Conservation (phyloP, 2,329 filamentous ascomycete genomes). For the Curvularia spicifera region DNA sequence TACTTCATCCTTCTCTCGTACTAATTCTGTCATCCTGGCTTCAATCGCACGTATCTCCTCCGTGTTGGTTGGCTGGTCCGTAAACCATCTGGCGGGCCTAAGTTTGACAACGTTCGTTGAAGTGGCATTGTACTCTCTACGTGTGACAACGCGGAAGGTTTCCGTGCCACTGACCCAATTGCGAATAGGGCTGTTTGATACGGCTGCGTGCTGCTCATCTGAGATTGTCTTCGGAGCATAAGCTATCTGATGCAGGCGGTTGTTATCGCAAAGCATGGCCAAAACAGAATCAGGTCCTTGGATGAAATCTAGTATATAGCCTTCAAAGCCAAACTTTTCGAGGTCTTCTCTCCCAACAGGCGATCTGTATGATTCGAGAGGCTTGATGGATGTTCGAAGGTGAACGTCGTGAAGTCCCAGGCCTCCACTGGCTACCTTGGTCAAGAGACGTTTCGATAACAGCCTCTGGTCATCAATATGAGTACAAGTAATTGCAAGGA, state of each 20-base stretch:
- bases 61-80: constrained; percentile 74
- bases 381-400: constrained; percentile 67
- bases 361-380: constrained; percentile 62
- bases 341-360: constrained; percentile 65
- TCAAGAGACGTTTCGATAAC: constrained; percentile 70
- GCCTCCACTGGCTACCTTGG: constrained; percentile 35
- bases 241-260: constrained; percentile 70
- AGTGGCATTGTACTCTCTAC: constrained; percentile 80
- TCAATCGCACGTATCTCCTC: constrained; percentile 68
- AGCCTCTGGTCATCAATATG: constrained; percentile 75
- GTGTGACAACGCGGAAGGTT: constrained; percentile 64
- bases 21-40: constrained; percentile 55
- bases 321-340: constrained; percentile 70
- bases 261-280: constrained; percentile 83
- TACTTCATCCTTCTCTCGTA: constrained; percentile 49
- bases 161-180: constrained; percentile 74
- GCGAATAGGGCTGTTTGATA: constrained; percentile 65
- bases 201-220: constrained; percentile 70
- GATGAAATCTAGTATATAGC: constrained; percentile 79
- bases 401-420: constrained; percentile 73
- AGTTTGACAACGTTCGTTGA: constrained; percentile 72
- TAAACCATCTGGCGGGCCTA: constrained; percentile 71
- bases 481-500: constrained; percentile 74
- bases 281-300: constrained; percentile 82
- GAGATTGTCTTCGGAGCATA: constrained; percentile 68